Evolutionary conservation across 225 moss, liverwort and hornwort species (phyloP), one percentile per base, ranked within the genome.

Genomic region (Lunularia cruciata): DNA sequence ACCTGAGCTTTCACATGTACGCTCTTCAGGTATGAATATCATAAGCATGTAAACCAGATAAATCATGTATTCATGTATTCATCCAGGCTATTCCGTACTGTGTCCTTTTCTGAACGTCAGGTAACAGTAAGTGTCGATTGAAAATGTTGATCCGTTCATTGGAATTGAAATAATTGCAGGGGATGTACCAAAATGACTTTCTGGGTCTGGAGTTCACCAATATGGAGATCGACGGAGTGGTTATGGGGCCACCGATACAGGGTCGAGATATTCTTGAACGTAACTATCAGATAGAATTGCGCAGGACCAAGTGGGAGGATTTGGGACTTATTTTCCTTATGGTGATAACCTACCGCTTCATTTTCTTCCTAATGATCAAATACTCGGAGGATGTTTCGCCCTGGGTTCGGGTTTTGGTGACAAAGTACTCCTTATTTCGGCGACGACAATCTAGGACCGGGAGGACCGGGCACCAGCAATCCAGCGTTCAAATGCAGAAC

Each of bases 171-270:
- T 31, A 8, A 32, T 1, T 31, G 47, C 88, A 95, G 95, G 95
- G 92, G 9, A 76, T 90, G 88, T 92, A 86, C 67, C 83, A 89
- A 76, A 95, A 95, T 65, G 95, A 95, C 38, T 92, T 95, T 30
- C 74, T 85, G 26, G 92, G 89, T 28, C 68, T 92, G 14, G 78
- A 79, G 54, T 95, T 95, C 39, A 68, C 77, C 69, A 92, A 90
- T 47, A 78, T 77, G 15, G 38, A 86, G 73, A 69, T 58, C 59
- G 68, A 83, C 28, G 85, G 84, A 25, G 62, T 58, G 34, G 71
- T 87, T 6, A 73, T 82, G 6, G 92, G 89, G 9, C 67, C 80
- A 7, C 86, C 87, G 36, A 77, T 95, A 47, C 0, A 76, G 0
- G 95, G 92, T 28, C 57, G 35, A 9, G 80, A 88, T 49, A 78